Percentiles rank a stretch among this genome's conserved stretches.
Evolutionary conservation across 2,329 filamentous ascomycete genomes (phyloP).

Genomic region (Diaporthe sp.): DNA sequence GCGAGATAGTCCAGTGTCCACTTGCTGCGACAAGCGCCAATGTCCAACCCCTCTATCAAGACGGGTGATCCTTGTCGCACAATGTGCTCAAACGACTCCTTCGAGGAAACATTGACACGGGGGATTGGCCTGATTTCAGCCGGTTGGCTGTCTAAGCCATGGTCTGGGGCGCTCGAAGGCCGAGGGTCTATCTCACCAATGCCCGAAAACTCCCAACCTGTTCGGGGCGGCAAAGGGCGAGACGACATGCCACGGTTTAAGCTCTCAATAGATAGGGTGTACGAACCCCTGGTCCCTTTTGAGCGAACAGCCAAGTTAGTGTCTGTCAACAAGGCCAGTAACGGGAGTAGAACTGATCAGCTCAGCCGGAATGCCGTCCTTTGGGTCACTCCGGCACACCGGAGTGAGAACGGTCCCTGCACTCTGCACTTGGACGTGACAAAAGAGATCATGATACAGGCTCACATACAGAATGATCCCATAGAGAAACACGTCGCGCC

Average conservation of each 20-base stretch:
- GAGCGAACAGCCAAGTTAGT: neutral
- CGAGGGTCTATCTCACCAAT: slow-evolving; percentile 27
- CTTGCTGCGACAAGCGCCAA: slow-evolving; percentile 75
- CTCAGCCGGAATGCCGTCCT: neutral
- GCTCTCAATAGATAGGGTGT: slow-evolving; percentile 51
- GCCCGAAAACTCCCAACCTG: slow-evolving; percentile 36
- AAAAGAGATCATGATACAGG: neutral
- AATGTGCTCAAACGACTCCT: slow-evolving; percentile 71
- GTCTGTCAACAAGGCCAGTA: neutral
- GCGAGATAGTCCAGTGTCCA: slow-evolving; percentile 81
- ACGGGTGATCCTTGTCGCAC: slow-evolving; percentile 71
- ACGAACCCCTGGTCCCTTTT: slow-evolving; percentile 71
- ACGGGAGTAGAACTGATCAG: neutral
- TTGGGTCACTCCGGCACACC: neutral
- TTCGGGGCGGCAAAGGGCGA: neutral
- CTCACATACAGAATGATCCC: slow-evolving; percentile 76
- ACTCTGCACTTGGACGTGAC: no score
- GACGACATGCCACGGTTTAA: neutral
- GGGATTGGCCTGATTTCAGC: slow-evolving; percentile 57
- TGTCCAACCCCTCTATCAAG: slow-evolving; percentile 73
- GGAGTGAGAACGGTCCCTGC: neutral
- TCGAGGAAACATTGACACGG: slow-evolving; percentile 64
- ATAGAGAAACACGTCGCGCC: slow-evolving; percentile 93
- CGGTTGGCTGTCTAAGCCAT: slow-evolving; percentile 26
- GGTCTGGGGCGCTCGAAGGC: slow-evolving; percentile 45